These are phyloP conservation scores for Termitomyces sp. DNA, from an alignment of 768 basidiomycete genomes.

Conservation along the genomic window DNA sequence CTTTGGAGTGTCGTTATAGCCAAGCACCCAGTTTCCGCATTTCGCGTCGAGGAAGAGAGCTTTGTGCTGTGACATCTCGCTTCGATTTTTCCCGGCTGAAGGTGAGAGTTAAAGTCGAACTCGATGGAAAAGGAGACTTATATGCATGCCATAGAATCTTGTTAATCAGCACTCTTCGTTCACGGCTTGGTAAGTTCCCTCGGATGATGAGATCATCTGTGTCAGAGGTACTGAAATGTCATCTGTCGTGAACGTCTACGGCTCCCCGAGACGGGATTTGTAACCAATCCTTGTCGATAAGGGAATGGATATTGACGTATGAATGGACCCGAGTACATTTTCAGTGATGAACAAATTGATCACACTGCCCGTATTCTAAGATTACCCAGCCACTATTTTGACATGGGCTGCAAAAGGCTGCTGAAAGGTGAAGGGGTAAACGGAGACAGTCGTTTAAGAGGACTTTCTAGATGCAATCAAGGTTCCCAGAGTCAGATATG, in stretches of 20 bases:
- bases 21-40: constrained; percentile 14
- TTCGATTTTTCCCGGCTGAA: background rate
- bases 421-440: background rate
- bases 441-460: background rate
- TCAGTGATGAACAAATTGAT: background rate
- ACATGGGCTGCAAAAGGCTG: background rate
- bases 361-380: background rate
- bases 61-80: constrained; percentile 18
- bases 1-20: constrained; percentile 13
- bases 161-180: background rate
- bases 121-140: background rate
- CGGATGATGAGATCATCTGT: background rate
- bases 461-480: background rate
- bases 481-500: background rate
- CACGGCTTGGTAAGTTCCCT: constrained; percentile 1
- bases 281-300: background rate
- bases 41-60: constrained; percentile 20
- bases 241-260: background rate
- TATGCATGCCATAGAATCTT: background rate
- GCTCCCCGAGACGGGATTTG: background rate
- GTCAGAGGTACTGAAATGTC: background rate
- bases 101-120: background rate
- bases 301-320: background rate
- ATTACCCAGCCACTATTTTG: background rate
- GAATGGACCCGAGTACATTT: background rate